Conservation (phyloP, 179 eudicot species). For the Spinacia oleracea region DNA sequence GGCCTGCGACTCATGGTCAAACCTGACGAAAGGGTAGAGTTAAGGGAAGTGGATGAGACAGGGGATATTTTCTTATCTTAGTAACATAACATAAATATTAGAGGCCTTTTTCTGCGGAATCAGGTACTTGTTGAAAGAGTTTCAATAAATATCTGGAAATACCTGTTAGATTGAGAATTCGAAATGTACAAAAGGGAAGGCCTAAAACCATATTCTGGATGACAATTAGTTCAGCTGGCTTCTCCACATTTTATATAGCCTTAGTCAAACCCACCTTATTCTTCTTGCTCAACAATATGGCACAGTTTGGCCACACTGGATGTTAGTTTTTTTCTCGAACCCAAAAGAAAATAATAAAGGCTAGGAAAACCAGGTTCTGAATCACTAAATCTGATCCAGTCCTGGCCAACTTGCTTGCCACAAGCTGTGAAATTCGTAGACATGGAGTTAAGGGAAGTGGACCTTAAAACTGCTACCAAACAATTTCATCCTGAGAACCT, state of each 20-base stretch:
- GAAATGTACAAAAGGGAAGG: too few relatives aligned
- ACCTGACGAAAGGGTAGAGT: neutral
- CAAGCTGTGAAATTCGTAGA: neutral
- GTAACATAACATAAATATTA: neutral
- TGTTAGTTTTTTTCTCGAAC: neutral
- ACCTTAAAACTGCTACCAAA: too few relatives aligned
- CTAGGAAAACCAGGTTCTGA: too few relatives aligned
- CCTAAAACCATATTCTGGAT: neutral
- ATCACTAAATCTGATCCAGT: too few relatives aligned
- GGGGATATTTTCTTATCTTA: neutral
- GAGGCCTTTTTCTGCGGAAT: neutral
- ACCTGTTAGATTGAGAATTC: too few relatives aligned
- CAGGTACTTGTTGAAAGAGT: too few relatives aligned
- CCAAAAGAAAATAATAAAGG: neutral
- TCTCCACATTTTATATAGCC: neutral
- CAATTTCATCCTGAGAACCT: too few relatives aligned
- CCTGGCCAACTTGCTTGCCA: too few relatives aligned
- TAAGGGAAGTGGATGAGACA: neutral
- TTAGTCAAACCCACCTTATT: neutral
- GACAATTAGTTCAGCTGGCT: neutral
- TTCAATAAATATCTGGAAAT: too few relatives aligned
- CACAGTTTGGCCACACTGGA: neutral
- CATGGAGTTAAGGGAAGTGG: too few relatives aligned
- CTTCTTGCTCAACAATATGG: neutral
- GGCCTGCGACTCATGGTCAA: neutral